Conservation (phyloP, 1,284 basidiomycete species). For the Rhodofomes roseus region DNA sequence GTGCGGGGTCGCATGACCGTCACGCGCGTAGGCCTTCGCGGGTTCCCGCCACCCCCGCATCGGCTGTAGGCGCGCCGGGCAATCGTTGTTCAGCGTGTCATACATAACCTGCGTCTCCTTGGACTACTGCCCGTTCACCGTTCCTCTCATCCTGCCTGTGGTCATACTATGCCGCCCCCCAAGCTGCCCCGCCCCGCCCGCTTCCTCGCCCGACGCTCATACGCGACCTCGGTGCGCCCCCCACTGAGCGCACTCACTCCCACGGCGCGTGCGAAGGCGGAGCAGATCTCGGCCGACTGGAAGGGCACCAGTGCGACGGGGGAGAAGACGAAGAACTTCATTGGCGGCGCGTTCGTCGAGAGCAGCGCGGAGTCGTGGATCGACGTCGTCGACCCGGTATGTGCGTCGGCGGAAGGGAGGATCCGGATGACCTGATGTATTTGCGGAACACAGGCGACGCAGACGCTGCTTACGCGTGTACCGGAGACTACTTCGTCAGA, state of each 20-base stretch:
- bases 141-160: background rate
- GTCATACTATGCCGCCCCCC: slow-evolving; percentile 14
- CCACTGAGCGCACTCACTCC: slow-evolving; percentile 41
- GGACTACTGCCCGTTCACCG: no score
- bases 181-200: slow-evolving; percentile 17
- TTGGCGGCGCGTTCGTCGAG: slow-evolving; percentile 84
- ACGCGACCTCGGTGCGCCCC: slow-evolving; percentile 14
- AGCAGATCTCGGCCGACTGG: slow-evolving; percentile 71
- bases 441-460: slow-evolving; percentile 61
- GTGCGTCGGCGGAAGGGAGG: slow-evolving; percentile 18
- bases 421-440: slow-evolving; percentile 2
- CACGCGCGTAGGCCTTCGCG: background rate
- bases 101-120: background rate
- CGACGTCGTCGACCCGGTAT: slow-evolving; percentile 84
- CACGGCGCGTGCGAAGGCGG: slow-evolving; percentile 54
- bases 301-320: slow-evolving; percentile 83
- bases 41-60: background rate
- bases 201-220: slow-evolving; percentile 12
- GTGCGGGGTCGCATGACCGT: background rate
- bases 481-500: slow-evolving; percentile 86
- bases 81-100: background rate
- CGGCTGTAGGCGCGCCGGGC: background rate
- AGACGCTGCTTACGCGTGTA: slow-evolving; percentile 84
- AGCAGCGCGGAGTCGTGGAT: slow-evolving; percentile 78
- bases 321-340: slow-evolving; percentile 85